A percentile compares a stretch with the other conserved stretches of the same genome.
These are phyloP conservation scores for Amanita rubescens DNA, from an alignment of 768 basidiomycete genomes.

Conservation along the genomic window DNA sequence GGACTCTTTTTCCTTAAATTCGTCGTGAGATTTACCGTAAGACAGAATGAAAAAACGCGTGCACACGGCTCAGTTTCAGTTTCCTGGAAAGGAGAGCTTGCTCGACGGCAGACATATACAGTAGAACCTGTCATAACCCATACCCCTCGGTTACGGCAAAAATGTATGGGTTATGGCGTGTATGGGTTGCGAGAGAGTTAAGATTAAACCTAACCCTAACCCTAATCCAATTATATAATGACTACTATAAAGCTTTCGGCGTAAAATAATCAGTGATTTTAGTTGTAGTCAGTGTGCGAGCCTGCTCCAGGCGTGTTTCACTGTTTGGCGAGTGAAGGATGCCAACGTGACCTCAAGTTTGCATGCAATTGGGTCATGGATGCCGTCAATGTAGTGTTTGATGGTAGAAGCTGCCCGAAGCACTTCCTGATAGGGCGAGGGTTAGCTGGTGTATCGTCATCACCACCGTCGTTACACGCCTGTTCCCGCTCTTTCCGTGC, in stretches of 20 bases:
- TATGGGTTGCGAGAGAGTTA: constrained; percentile 1
- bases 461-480: constrained; percentile 9
- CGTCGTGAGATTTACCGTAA: constrained; percentile 2
- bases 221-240: neutral
- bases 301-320: constrained; percentile 12
- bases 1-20: constrained; percentile 26
- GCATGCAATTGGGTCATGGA: constrained; percentile 16
- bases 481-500: constrained; percentile 15
- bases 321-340: constrained; percentile 13
- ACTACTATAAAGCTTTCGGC: neutral
- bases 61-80: constrained; percentile 37
- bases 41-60: constrained; percentile 8
- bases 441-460: constrained; percentile 8
- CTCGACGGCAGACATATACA: no score
- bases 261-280: constrained; percentile 13
- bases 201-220: constrained; percentile 2
- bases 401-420: constrained; percentile 16
- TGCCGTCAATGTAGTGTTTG: constrained; percentile 10
- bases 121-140: constrained; percentile 1
- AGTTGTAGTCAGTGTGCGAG: constrained; percentile 11
- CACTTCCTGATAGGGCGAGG: constrained; percentile 13
- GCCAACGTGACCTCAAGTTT: constrained; percentile 17
- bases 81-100: constrained; percentile 35
- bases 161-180: constrained; percentile 1
- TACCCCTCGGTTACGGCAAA: neutral